These are phyloP conservation scores for Neonectria punicea DNA, from an alignment of 2,329 filamentous ascomycete species.

Conservation along the genomic window DNA sequence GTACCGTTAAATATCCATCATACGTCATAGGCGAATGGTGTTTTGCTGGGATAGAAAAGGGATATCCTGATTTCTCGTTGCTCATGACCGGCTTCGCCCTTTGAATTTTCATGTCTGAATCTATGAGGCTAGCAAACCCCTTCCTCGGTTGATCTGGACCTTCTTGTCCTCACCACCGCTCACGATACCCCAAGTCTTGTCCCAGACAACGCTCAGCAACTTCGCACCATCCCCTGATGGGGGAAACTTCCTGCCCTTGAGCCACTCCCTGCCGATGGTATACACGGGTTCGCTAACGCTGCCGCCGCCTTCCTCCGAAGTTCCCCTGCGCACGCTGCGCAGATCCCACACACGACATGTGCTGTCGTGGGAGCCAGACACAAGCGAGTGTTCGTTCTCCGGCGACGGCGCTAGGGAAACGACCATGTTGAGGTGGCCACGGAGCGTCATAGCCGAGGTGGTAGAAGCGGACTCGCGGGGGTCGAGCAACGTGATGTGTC, in stretches of 20 bases:
- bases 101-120: conserved; percentile 24
- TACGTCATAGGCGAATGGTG: background rate
- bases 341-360: conserved; percentile 96
- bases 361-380: conserved; percentile 90
- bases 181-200: conserved; percentile 86
- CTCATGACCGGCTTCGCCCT: conserved; percentile 31
- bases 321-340: conserved; percentile 71
- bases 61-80: conserved; percentile 21
- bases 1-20: background rate
- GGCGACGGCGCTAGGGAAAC: conserved; percentile 61
- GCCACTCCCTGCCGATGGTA: conserved; percentile 79
- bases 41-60: conserved; percentile 16
- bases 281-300: conserved; percentile 79
- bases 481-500: conserved; percentile 93
- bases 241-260: conserved; percentile 70
- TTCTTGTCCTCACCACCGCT: conserved; percentile 93
- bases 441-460: conserved; percentile 88
- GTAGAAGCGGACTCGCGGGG: conserved; percentile 81
- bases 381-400: conserved; percentile 81
- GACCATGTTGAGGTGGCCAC: conserved; percentile 85
- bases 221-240: conserved; percentile 86
- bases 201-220: conserved; percentile 90
- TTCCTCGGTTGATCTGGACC: conserved; percentile 87
- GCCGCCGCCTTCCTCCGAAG: conserved; percentile 69
- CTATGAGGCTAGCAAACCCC: conserved; percentile 58